Evolutionary conservation across 345 rosid species (phyloP), one percentile per base, ranked within the genome.

Genomic region (Melaleuca quinquenervia): DNA sequence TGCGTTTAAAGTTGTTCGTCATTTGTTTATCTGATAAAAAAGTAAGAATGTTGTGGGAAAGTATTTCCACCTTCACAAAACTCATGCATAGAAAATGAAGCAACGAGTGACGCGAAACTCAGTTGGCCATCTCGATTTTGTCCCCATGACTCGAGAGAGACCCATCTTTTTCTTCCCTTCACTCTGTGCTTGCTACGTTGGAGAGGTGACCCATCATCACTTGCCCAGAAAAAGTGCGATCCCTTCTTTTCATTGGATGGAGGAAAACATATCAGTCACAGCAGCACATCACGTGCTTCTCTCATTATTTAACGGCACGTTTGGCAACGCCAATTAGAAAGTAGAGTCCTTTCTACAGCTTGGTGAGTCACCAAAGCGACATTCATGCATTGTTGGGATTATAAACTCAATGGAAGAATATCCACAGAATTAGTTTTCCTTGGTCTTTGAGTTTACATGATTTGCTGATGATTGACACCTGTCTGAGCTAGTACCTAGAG

Each of bases 401-500:
- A 49, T 26, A 82, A 82, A 49, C 53, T n/a, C 48, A 49, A 24
- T 12, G 36, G 53, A 48, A 82, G 53, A 49, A 26, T 44, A 48
- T 45, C 83, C 53, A 36, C 48, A 10, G 13, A 48, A 70, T 70
- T 70, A 70, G 21, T 82, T 78, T 50, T 82, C 83, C 83, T 82
- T 82, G 83, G 53, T 24, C 32, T 45, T 26, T 26, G 52, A 49
- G 36, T 16, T 82, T 29, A 11, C 20, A 82, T 82, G 52, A 82
- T 82, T 82, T 82, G 83, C 53, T 82, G 83, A 82, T 82, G 83
- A 82, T 82, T 82, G 83, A 82, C 83, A 82, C 83, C 83, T 82
- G 83, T 82, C 83, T 50, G 32, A 49, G 29, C 51, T 26, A 32
- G 53, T 14, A 12, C 36, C 80, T 48, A 48, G 21, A 27, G 83